phyloP scores from a whole-genome alignment of 2,329 filamentous ascomycete genomes.

The Alternaria metachromatica region DNA sequence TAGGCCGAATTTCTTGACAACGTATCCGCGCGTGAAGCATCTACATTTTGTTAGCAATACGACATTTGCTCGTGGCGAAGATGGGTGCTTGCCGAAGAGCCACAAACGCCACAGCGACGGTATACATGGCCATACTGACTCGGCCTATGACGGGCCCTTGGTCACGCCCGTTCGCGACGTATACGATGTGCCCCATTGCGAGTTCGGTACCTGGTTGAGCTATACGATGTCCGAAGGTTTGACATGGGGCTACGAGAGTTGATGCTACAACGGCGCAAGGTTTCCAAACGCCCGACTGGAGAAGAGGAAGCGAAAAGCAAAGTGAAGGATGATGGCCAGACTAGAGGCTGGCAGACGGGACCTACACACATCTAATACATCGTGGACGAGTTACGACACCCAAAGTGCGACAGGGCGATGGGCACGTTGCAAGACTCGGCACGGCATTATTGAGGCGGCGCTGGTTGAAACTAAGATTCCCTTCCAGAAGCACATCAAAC shows the following conservation, averaged over 20 bases:
- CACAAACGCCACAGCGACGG: conserved; percentile 29
- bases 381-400: conserved; percentile 8
- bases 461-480: conserved; percentile 11
- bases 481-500: conserved; percentile 12
- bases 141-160: conserved; percentile 31
- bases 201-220: conserved; percentile 1
- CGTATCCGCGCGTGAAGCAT: conserved; percentile 31
- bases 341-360: conserved; percentile 3
- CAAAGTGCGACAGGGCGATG: conserved; percentile 7
- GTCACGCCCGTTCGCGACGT: conserved; percentile 16
- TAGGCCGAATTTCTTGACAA: conserved; percentile 34
- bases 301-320: conserved; percentile 3
- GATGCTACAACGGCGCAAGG: background rate
- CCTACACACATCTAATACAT: conserved; percentile 12
- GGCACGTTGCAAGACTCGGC: conserved; percentile 5
- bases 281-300: background rate
- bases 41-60: conserved; percentile 15
- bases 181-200: conserved; percentile 30
- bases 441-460: conserved; percentile 11
- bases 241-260: conserved; percentile 17
- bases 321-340: background rate
- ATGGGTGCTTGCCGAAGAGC: conserved; percentile 21
- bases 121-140: conserved; percentile 31
- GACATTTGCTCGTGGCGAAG: background rate
- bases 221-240: conserved; percentile 10